phyloP scores from a whole-genome alignment of 2,329 filamentous ascomycete genomes.

The Fusarium fujikuroi region DNA sequence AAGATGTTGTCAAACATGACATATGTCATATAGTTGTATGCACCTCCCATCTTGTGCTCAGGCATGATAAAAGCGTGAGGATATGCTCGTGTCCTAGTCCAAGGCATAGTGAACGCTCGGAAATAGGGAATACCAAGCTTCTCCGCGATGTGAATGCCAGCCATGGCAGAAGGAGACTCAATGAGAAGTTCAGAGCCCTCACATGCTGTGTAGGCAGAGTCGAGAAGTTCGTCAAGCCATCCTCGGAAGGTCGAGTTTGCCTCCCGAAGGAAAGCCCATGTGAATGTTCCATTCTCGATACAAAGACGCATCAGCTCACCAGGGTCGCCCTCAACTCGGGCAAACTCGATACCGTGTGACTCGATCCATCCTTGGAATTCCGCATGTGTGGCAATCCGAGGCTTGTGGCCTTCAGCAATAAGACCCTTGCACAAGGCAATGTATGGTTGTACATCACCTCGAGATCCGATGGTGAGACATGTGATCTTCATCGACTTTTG shows the following conservation, averaged over 20 bases:
- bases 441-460: constrained; percentile 97
- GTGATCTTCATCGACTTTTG: constrained; percentile 82
- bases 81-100: constrained; percentile 94
- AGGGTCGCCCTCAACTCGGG: constrained; percentile 87
- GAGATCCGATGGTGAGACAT: constrained; percentile 93
- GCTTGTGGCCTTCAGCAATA: constrained; percentile 84
- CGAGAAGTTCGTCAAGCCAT: constrained; percentile 93
- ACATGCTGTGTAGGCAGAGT: constrained; percentile 84
- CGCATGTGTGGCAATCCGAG: constrained; percentile 88
- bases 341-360: constrained; percentile 94
- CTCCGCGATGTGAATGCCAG: constrained; percentile 96
- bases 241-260: constrained; percentile 87
- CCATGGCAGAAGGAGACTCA: constrained; percentile 96
- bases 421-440: constrained; percentile 95
- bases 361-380: constrained; percentile 93
- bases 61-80: constrained; percentile 96
- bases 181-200: constrained; percentile 90
- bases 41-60: constrained; percentile 92
- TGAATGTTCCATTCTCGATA: constrained; percentile 98
- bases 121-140: constrained; percentile 94
- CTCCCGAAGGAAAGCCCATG: constrained; percentile 87
- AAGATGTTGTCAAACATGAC: constrained; percentile 97
- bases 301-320: constrained; percentile 95
- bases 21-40: constrained; percentile 95
- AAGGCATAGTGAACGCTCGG: constrained; percentile 97